These are phyloP conservation scores for Hydnum rufescens DNA, from an alignment of 768 basidiomycete genomes.

Conservation along the genomic window DNA sequence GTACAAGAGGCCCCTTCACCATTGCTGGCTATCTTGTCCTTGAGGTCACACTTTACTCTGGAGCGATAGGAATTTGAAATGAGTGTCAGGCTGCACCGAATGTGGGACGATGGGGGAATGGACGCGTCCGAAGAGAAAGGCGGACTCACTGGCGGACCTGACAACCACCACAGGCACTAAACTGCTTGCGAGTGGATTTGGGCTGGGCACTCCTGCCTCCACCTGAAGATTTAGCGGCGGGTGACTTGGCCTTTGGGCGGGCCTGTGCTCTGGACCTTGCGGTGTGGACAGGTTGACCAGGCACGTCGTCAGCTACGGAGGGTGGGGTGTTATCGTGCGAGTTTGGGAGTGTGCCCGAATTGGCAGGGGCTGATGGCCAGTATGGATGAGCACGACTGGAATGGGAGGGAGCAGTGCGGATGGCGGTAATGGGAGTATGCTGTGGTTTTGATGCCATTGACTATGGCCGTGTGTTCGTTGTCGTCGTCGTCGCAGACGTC, in stretches of 20 bases:
- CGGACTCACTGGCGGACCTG: conserved; percentile 49
- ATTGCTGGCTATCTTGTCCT: conserved; percentile 46
- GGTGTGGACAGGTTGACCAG: conserved; percentile 12
- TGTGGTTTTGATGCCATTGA: not conserved
- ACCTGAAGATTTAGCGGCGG: too few species aligned
- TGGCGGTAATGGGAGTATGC: too few species aligned
- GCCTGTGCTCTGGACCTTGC: not conserved
- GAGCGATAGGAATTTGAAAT: not conserved
- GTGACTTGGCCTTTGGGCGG: too few species aligned
- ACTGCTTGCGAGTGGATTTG: conserved; percentile 64
- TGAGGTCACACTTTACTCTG: conserved; percentile 86
- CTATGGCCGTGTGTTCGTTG: too few species aligned
- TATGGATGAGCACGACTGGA: not conserved
- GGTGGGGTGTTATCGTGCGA: not conserved
- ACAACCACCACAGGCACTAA: conserved; percentile 88
- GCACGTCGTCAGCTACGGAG: not conserved
- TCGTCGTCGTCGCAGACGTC: too few species aligned
- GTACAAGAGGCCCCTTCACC: conserved; percentile 42
- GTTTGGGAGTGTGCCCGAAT: not conserved
- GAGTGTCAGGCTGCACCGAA: not conserved
- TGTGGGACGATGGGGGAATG: not conserved
- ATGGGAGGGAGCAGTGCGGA: not conserved
- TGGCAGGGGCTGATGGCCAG: not conserved
- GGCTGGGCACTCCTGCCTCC: conserved; percentile 22
- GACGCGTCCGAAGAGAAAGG: not conserved